Base-by-base conservation (phyloP, 2,329 filamentous ascomycete genomes). In the Aspergillus sp. region DNA sequence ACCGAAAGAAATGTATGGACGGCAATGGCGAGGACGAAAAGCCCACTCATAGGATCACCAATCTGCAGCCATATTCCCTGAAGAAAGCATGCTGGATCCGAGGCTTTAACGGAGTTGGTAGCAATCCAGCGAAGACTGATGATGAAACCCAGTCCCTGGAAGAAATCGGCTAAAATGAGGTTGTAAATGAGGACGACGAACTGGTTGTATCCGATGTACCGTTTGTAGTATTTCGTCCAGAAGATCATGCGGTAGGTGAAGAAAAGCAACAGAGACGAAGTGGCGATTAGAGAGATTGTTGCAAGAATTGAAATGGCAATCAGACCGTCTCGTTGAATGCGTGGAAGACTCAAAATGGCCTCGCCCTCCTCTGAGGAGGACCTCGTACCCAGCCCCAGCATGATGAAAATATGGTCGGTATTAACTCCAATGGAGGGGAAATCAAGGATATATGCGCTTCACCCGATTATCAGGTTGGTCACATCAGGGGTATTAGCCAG, bases 111-210 rank as follows among this genome's bases (percentile, higher is more conserved):
- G 27, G 62, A 65, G 42, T 69, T 56, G 12, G 65, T 46, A 3
- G 51, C 49, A 11, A 73, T 56, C 67, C 70, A 76, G 43, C 71
- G 60, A 33, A 71, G 56, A 28, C 68, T 70, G 38, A 75, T 64
- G 4, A 68, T 56, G 48, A 74, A 74, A 0, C 70, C 69, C 28
- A 72, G 55, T 0, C 69, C 66, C 52, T 74, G 71, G 45, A 71
- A 69, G 12, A 75, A 62, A 56, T 75, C 72, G 3, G 71, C 72
- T 9, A 75, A 43, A 1, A 73, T 57, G 7, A 75, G 61, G 41
- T 74, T 73, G 58, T 71, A 74, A 44, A 75, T 73, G 31, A 75
- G 64, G 33, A 74, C 61, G 26, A 74, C 61, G 44, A 70, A 74
- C 60, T 75, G 72, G 46, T 75, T 75, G 56, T 72, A 69, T 31